Base-by-base conservation (phyloP, 2,329 filamentous ascomycete species). In the Akanthomyces lecanii region DNA sequence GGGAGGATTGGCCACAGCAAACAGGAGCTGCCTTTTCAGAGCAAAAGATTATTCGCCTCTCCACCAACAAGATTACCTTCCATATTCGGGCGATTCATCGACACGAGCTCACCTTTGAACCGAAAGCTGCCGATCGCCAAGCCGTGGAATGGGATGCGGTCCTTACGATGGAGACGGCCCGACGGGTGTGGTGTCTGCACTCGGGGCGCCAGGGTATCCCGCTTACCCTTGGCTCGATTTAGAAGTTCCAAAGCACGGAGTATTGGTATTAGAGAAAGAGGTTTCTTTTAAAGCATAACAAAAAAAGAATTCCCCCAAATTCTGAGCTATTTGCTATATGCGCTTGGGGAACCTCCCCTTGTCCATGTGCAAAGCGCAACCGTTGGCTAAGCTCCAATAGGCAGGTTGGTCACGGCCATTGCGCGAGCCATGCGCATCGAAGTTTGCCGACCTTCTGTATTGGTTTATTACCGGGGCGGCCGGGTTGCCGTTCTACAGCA, bases 311-410 rank as follows among this genome's bases (percentile, higher is more conserved):
- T 11, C 7, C 10, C 33, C 10, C 33, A 4, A 36, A 36, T 6
- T 36, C 2, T 36, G 33, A 36, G 8, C 33, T 11, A 3, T 11
- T 36, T 11, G 33, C 33, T 7, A 36, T 36, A 7, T 10, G 44
- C 18, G 5, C 18, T 23, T 23, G 44, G 4, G n/a, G 38, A 16
- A 5, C 2, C n/a, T 47, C 44, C 44, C 44, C 44, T 18, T 47
- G 8, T 23, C 21, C 21, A n/a, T 23, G n/a, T 23, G n/a, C 30
- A 18, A 38, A 54, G 18, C 36, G 23, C 36, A 21, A 16, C 23
- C 14, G 53, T 21, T 45, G 53, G 53, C 53, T 56, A 56, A n/a
- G 18, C 53, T 56, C 21, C 38, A 45, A 56, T 56, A 56, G 53
- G 53, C 33, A 56, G 53, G 38, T 56, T 56, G 33, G 12, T 18